Evolutionary conservation across 495 filamentous ascomycete species (phyloP).

Genomic region (Talaromyces stipitatus): DNA sequence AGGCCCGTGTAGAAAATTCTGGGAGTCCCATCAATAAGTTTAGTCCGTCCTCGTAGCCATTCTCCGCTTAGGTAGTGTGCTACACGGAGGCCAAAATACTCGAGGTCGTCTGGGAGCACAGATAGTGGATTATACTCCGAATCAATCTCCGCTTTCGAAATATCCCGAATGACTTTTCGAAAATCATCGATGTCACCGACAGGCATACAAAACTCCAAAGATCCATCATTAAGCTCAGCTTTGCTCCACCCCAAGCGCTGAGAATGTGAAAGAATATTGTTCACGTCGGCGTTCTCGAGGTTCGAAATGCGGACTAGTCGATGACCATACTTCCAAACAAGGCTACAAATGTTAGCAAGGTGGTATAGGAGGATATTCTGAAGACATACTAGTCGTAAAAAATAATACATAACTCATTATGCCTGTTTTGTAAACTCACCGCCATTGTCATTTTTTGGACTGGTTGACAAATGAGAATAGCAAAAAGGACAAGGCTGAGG

Average conservation of each 20-base stretch:
- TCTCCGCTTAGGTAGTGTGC: too few species aligned
- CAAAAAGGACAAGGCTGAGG: too few species aligned
- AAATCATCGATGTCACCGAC: neutral
- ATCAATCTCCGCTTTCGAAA: neutral
- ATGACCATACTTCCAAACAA: neutral
- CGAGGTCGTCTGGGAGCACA: too few species aligned
- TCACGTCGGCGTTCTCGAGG: neutral
- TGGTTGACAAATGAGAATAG: too few species aligned
- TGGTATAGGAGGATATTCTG: neutral
- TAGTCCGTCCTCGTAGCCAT: too few species aligned
- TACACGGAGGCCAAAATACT: too few species aligned
- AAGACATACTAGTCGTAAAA: neutral
- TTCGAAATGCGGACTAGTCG: neutral
- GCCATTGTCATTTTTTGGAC: neutral
- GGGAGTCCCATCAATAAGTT: too few species aligned
- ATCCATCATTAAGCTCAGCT: neutral
- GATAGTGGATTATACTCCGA: too few species aligned
- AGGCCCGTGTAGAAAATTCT: too few species aligned
- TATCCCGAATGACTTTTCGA: neutral
- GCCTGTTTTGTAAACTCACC: neutral
- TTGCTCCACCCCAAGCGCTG: neutral
- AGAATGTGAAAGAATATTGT: neutral
- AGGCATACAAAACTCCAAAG: neutral
- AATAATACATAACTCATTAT: neutral
- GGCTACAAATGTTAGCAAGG: neutral